Evolutionary conservation across 768 basidiomycete species (phyloP), one percentile per base, ranked within the genome.

Genomic region (Lactarius vividus): DNA sequence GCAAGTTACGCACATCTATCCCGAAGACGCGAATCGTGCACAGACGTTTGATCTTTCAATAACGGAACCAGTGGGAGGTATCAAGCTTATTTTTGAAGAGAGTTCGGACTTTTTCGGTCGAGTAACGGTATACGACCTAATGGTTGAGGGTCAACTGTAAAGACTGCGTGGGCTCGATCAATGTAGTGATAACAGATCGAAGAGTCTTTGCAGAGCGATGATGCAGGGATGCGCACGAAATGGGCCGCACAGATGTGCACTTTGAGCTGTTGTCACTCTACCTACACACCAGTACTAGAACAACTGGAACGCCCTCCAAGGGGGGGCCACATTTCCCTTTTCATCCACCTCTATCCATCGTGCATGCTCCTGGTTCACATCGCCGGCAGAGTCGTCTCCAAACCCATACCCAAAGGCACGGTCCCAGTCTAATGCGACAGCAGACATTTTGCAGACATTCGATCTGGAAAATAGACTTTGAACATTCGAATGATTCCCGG

Each of bases 61-160:
- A 16, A 62, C 44, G 10, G 65, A 68, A 2, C 44, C 64, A 11
- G 75, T 87, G 18, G 75, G 70, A 63, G 77, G 79, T 20, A 65
- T 94, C 69, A 88, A 84, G 74, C 74, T 94, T 15, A 78, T 89
- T 6, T 94, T 94, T 67, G 87, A 91, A 70, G 82, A 85, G 73
- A 91, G 90, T 73, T 92, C 92, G 23, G 92, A 93, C 76, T 89
- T 93, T 72, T 94, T 92, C 72, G 92, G 92, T 61, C 82, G 91
- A 75, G 81, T 92, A 53, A 90, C 85, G 9, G 73, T 92, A 49
- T 92, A 92, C 72, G 87, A 91, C 72, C 71, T 92, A 37, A 64
- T 62, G 61, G 56, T 69, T 10, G 68, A 69, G n/a, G 69, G 69
- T 18, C n/a, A 68, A 59, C 37, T 46, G 37, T 68, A 39, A 46